A percentile compares a stretch with the other conserved stretches of the same genome.
Conservation (phyloP, 345 rosid genomes). For the Trapa incisa region DNA sequence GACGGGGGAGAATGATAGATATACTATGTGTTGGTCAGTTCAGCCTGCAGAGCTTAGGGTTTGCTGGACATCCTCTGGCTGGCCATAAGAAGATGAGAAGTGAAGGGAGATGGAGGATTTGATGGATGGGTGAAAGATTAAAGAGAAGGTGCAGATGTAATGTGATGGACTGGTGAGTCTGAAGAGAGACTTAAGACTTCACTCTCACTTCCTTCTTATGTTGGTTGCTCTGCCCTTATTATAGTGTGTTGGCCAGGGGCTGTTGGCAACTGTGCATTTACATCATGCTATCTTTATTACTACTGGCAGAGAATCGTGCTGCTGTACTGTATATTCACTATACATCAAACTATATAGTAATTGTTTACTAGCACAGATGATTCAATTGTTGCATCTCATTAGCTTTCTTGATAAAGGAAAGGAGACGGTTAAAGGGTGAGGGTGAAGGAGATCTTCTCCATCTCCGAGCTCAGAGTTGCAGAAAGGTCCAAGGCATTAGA, state of each 20-base stretch:
- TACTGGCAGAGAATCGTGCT: too few relatives aligned
- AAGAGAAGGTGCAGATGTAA: too few relatives aligned
- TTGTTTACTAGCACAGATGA: too few relatives aligned
- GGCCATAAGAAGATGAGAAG: background rate
- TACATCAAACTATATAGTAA: too few relatives aligned
- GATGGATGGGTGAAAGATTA: background rate
- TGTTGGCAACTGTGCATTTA: constrained; percentile 9
- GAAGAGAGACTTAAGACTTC: constrained; percentile 11
- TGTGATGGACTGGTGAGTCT: constrained; percentile 5
- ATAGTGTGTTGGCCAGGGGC: constrained; percentile 1
- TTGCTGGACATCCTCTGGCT: background rate
- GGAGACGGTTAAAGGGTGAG: too few relatives aligned
- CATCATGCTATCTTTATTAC: background rate
- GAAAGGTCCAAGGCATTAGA: constrained; percentile 7
- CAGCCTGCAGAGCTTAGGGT: background rate
- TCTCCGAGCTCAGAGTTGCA: too few relatives aligned
- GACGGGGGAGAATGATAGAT: too few relatives aligned
- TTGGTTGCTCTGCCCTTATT: background rate
- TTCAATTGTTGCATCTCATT: too few relatives aligned
- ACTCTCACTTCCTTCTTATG: constrained; percentile 3
- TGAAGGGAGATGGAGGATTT: background rate
- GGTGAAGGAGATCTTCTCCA: too few relatives aligned
- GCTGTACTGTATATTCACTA: too few relatives aligned
- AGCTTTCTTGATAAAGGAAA: too few relatives aligned
- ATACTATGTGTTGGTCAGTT: background rate